Base-by-base conservation (phyloP, 192 early-diverging fungal species). In the Dispira simplex region DNA sequence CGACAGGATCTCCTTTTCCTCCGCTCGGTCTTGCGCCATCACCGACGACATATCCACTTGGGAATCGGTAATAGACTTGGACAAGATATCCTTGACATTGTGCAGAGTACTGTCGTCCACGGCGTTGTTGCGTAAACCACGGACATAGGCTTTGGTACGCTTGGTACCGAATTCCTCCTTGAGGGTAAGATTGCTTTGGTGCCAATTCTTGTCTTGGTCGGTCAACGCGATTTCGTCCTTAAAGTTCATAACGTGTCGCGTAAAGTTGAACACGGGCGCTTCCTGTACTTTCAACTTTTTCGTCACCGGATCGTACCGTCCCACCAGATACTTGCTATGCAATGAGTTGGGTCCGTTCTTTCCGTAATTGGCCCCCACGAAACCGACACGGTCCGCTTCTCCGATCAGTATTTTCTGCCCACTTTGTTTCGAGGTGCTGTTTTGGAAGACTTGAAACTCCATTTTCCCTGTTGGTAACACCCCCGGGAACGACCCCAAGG, bases 401-500 rank as follows among this genome's bases (percentile, higher is more conserved):
- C 54, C 54, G 3, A 14, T 12, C 54, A 56, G 25, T 21, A 56
- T 9, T 25, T 56, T 21, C 18, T 25, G 54, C 13, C 2, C 20
- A 12, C 25, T 21, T 2, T 56, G 16, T 8, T 13, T 21, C 2
- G 18, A 2, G 9, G 21, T 21, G 1, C 2, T 18, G 54, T 25
- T 56, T 28, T 56, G 54, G 54, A 21, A 56, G 3, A 56, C 8
- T 12, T 56, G 21, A 21, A 56, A 56, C 25, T 56, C 3, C 20
- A 26, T 2, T 21, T 25, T 21, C 20, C 8, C 3, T 13, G 13
- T 28, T 21, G 54, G 54, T 13, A 56, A 3, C 8, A 56, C 54
- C 18, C 54, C 54, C 11, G 54, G 54, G 54, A 56, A 56, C 11
- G 54, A 56, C 16, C 20, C 54, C 54, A 56, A 21, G 8, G 54